Conservation (phyloP, 306 rosid genomes). For the Cyclanthera cordifolia region DNA sequence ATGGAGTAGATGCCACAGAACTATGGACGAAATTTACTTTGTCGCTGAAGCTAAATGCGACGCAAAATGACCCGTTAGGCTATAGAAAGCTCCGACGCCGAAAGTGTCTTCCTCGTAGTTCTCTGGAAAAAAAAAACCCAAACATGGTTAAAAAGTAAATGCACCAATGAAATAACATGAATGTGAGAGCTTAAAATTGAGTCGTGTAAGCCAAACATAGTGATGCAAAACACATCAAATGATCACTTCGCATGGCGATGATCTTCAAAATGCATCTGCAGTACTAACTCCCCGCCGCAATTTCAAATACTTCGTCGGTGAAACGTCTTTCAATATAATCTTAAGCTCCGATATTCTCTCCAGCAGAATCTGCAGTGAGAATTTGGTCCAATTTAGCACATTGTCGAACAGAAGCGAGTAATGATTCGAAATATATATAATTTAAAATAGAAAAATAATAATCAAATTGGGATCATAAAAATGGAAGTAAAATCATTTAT, state of each 20-base stretch:
- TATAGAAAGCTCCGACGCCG: too few species aligned
- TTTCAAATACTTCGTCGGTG: slow-evolving; percentile 28
- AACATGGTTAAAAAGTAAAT: too few species aligned
- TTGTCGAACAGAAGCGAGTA: slow-evolving; percentile 49
- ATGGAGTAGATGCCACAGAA: too few species aligned
- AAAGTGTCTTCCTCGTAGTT: too few species aligned
- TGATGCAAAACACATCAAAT: slow-evolving; percentile 54
- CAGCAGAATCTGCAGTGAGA: slow-evolving; percentile 38
- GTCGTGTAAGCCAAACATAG: slow-evolving; percentile 65
- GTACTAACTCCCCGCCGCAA: slow-evolving; percentile 30
- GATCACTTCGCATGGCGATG: slow-evolving; percentile 49
- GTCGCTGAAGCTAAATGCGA: too few species aligned
- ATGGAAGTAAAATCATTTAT: too few species aligned
- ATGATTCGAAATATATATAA: slow-evolving; percentile 39
- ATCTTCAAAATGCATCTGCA: slow-evolving; percentile 40
- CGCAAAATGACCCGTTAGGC: too few species aligned
- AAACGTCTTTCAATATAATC: slow-evolving; percentile 27
- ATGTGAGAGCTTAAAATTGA: slow-evolving; percentile 23
- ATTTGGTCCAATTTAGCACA: slow-evolving; percentile 56
- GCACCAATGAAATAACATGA: background rate
- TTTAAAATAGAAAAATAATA: too few species aligned
- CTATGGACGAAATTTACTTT: too few species aligned
- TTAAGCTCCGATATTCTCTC: slow-evolving; percentile 40
- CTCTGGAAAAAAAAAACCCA: too few species aligned
- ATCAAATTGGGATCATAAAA: too few species aligned